Evolutionary conservation across 106 monocot genomes (phyloP).

Genomic region (Apostasia shenzhenica): DNA sequence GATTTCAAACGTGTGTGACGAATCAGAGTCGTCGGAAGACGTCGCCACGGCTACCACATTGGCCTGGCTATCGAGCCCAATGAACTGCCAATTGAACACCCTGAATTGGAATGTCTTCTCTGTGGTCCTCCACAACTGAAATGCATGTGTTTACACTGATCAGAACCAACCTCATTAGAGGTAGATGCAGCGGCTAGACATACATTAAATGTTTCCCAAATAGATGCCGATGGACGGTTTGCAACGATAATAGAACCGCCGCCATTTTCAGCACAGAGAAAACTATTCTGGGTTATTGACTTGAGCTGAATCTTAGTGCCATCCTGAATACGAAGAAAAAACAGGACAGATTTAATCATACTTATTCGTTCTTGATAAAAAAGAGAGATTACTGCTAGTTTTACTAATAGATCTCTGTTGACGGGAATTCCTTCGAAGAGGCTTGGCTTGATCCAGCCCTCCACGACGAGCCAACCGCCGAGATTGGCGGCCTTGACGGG

Average conservation of each 20-base stretch:
- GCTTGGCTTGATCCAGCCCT: slow-evolving; percentile 80
- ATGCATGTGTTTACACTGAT: too few species aligned
- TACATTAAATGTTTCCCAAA: slow-evolving; percentile 47
- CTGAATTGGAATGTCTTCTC: slow-evolving; percentile 37
- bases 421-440: slow-evolving; percentile 70
- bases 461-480: slow-evolving; percentile 82
- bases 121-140: slow-evolving; percentile 22
- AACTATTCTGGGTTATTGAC: slow-evolving; percentile 31
- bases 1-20: slow-evolving; percentile 44
- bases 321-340: slow-evolving; percentile 16
- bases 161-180: background rate
- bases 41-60: slow-evolving; percentile 25
- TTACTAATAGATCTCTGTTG: slow-evolving; percentile 55
- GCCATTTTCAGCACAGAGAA: slow-evolving; percentile 24
- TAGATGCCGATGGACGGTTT: slow-evolving; percentile 23
- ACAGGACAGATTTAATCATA: background rate
- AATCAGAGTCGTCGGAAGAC: slow-evolving; percentile 12
- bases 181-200: background rate
- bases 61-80: slow-evolving; percentile 20
- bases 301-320: slow-evolving; percentile 36
- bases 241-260: slow-evolving; percentile 33
- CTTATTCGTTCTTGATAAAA: background rate
- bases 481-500: slow-evolving; percentile 55
- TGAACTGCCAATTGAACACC: slow-evolving; percentile 46
- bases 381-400: background rate